Evolutionary conservation across 176 grass and related monocot species (phyloP), one percentile per base, ranked within the genome.

Genomic region (Juncus effusus): DNA sequence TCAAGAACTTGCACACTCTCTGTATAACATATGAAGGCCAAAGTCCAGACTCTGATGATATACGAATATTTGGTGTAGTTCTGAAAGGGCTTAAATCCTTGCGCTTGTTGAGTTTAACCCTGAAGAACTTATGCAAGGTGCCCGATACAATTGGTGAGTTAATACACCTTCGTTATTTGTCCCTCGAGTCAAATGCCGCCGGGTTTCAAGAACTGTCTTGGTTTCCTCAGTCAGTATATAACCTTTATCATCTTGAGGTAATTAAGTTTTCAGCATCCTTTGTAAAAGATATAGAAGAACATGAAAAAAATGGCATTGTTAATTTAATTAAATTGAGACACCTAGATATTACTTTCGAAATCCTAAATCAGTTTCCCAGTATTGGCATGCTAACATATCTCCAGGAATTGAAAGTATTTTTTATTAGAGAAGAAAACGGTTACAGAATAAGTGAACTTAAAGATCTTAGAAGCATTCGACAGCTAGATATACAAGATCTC

Each of bases 131-230:
- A 44, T 36, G 44, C 42, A 78, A 83, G 39, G 50, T 74, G 49
- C 61, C 69, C 3, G 61, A 59, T 74, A 56, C 16, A 51, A 60
- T 83, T 62, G 61, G 62, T 57, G 72, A 59, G 5, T 50, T 69
- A 61, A 69, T 41, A 58, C 81, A 83, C 81, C 69, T 83, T 50
- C 75, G 62, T 1, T 60, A 83, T 60, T 44, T 83, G 57, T 56
- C 15, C 41, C 51, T 61, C 45, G 3, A 1, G 16, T 37, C 40
- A 54, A 40, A 38, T 49, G 39, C 47, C 16, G 28, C 10, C 36
- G 47, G n/a, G 14, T 36, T 54, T 70, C 14, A 6, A 55, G 54
- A 9, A 54, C 49, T 76, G 3, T 40, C 42, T 76, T 62, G 63
- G 79, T 76, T 52, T 69, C 65, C 68, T 35, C 38, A 54, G 45